phyloP scores from a whole-genome alignment of 441 rosid genomes.

The Pelargonium myrrhifolium region DNA sequence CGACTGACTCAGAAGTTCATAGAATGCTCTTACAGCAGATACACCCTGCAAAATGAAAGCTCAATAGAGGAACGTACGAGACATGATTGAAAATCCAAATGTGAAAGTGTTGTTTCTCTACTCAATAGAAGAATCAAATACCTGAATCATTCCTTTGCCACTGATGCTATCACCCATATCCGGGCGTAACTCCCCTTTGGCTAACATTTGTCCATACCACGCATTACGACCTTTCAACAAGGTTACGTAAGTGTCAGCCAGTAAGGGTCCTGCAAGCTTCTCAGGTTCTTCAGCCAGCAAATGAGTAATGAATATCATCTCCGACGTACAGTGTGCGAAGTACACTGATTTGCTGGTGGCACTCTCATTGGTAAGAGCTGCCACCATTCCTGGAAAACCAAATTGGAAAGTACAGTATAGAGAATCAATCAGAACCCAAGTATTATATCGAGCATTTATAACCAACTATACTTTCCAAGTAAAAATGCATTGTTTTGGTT shows the following conservation, averaged over 20 bases:
- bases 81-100: too few relatives aligned
- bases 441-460: too few relatives aligned
- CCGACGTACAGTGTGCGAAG: constrained; percentile 51
- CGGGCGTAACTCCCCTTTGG: constrained; percentile 39
- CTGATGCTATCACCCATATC: constrained; percentile 53
- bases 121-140: neutral
- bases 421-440: neutral
- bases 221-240: constrained; percentile 50
- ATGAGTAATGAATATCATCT: constrained; percentile 52
- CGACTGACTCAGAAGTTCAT: constrained; percentile 53
- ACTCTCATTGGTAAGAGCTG: constrained; percentile 48
- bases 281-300: constrained; percentile 47
- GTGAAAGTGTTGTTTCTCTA: too few relatives aligned
- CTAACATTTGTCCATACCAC: constrained; percentile 51
- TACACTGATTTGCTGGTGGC: constrained; percentile 53
- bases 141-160: constrained; percentile 58
- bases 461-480: too few relatives aligned
- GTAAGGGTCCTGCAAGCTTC: constrained; percentile 49
- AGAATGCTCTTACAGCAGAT: constrained; percentile 68
- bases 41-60: constrained; percentile 44
- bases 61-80: too few relatives aligned
- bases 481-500: too few relatives aligned
- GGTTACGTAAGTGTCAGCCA: constrained; percentile 49
- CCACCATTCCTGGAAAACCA: constrained; percentile 40
- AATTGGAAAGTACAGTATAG: neutral